Conservation (phyloP, 2,329 filamentous ascomycete genomes). For the Venturia carpophila region DNA sequence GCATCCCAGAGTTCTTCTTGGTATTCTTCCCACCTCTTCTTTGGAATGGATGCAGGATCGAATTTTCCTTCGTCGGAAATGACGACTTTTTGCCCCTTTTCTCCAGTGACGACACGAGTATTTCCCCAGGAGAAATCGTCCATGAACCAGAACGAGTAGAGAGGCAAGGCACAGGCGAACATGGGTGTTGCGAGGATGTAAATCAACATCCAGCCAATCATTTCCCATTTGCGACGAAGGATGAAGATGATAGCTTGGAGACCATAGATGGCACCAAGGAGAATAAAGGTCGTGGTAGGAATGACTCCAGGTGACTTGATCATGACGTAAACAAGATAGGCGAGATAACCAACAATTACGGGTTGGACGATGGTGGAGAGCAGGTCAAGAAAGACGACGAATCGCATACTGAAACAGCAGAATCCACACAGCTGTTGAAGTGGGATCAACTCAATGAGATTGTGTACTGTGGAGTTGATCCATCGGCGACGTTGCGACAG, state of each 20-base stretch:
- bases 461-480: constrained; percentile 99
- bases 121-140: constrained; percentile 99
- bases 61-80: constrained; percentile 98
- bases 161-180: constrained; percentile 79
- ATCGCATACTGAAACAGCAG: constrained; percentile 99
- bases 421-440: constrained; percentile 94
- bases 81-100: constrained; percentile 84
- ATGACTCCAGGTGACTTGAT: constrained; percentile 54
- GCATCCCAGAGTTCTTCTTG: constrained; percentile 97
- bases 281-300: constrained; percentile 78
- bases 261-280: constrained; percentile 94
- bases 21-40: constrained; percentile 99
- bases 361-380: constrained; percentile 88
- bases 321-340: constrained; percentile 76
- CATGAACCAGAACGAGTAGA: constrained; percentile 99
- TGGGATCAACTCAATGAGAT: constrained; percentile 89
- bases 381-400: constrained; percentile 90
- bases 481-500: constrained; percentile 96
- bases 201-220: constrained; percentile 98
- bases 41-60: constrained; percentile 82
- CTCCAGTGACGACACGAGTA: constrained; percentile 91
- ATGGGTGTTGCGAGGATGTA: constrained; percentile 87
- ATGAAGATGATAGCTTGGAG: constrained; percentile 97
- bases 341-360: constrained; percentile 81
- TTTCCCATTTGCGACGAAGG: constrained; percentile 93